These are phyloP conservation scores for Colletotrichum sp. DNA, from an alignment of 2,329 filamentous ascomycete species.

Conservation along the genomic window DNA sequence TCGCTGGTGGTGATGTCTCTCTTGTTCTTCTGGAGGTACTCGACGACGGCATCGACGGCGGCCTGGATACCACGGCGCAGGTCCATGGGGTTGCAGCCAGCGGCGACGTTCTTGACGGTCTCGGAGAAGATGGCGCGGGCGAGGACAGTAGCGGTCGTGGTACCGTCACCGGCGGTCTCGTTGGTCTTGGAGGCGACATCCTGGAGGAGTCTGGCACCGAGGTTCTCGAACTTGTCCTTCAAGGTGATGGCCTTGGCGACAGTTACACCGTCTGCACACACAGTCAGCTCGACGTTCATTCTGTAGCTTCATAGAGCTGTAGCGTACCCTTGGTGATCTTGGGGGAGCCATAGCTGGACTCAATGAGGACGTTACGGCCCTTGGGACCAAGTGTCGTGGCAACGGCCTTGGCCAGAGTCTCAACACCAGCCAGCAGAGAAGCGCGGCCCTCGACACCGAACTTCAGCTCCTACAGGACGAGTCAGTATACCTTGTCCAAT, in stretches of 20 bases:
- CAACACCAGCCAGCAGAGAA: slow-evolving; percentile 88
- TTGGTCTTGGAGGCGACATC: slow-evolving; percentile 99
- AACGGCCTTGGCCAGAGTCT: slow-evolving; percentile 95
- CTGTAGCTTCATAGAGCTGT: background rate
- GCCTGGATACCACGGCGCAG: slow-evolving; percentile 96
- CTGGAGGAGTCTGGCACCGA: slow-evolving; percentile 93
- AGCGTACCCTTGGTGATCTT: slow-evolving; percentile 97
- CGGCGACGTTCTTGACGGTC: slow-evolving; percentile 99
- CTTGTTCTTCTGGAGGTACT: slow-evolving; percentile 95
- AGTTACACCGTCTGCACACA: slow-evolving; percentile 76
- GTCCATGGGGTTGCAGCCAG: slow-evolving; percentile 99
- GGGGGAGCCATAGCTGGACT: slow-evolving; percentile 97
- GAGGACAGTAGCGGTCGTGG: slow-evolving; percentile 96
- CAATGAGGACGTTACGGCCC: slow-evolving; percentile 97
- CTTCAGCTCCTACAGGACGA: slow-evolving; percentile 79
- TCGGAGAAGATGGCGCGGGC: slow-evolving; percentile 99
- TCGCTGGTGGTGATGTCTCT: slow-evolving; percentile 96
- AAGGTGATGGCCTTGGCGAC: slow-evolving; percentile 89
- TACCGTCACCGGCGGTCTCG: slow-evolving; percentile 98
- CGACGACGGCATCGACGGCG: slow-evolving; percentile 91
- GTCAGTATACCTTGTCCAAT: slow-evolving; percentile 30
- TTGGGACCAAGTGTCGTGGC: slow-evolving; percentile 96
- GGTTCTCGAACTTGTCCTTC: slow-evolving; percentile 99
- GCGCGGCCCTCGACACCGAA: slow-evolving; percentile 96
- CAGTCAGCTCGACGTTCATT: slow-evolving; percentile 25